A percentile compares a stretch with the other conserved stretches of the same genome.
Evolutionary conservation across 164 flowering plant species (phyloP).

Genomic region (Echeveria elegans): DNA sequence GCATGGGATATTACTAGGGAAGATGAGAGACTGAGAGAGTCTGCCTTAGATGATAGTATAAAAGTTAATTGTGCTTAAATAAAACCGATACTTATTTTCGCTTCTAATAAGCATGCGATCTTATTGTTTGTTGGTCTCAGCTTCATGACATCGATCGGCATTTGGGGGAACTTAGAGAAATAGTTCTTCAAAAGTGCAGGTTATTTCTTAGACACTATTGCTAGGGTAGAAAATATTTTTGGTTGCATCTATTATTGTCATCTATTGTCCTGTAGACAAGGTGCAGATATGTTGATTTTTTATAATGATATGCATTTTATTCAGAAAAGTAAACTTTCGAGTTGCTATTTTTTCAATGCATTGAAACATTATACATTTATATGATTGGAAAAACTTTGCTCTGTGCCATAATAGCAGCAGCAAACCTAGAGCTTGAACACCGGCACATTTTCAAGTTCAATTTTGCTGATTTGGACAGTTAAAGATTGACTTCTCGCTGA

Average conservation of each 20-base stretch:
- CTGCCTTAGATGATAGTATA: too few species aligned
- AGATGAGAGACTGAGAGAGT: background rate
- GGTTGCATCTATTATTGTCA: background rate
- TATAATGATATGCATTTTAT: background rate
- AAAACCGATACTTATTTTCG: too few species aligned
- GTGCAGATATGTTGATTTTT: background rate
- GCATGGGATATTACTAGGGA: background rate
- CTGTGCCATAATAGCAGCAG: background rate
- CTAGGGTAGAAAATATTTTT: background rate
- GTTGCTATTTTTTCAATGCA: background rate
- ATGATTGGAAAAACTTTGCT: background rate
- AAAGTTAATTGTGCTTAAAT: background rate
- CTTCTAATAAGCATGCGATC: too few species aligned
- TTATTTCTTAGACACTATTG: slow-evolving; percentile 14
- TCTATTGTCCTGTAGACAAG: background rate
- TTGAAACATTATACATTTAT: background rate
- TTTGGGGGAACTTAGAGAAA: slow-evolving; percentile 68
- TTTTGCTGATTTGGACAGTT: background rate
- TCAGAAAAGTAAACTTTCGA: background rate
- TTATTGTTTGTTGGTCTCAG: slow-evolving; percentile 24
- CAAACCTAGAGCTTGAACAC: background rate
- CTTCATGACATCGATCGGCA: slow-evolving; percentile 56
- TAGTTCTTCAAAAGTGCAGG: slow-evolving; percentile 83
- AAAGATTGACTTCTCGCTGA: background rate
- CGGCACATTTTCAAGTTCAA: background rate